Evolutionary conservation across 495 filamentous ascomycete species (phyloP), one percentile per base, ranked within the genome.

Genomic region (Viridothelium virens): DNA sequence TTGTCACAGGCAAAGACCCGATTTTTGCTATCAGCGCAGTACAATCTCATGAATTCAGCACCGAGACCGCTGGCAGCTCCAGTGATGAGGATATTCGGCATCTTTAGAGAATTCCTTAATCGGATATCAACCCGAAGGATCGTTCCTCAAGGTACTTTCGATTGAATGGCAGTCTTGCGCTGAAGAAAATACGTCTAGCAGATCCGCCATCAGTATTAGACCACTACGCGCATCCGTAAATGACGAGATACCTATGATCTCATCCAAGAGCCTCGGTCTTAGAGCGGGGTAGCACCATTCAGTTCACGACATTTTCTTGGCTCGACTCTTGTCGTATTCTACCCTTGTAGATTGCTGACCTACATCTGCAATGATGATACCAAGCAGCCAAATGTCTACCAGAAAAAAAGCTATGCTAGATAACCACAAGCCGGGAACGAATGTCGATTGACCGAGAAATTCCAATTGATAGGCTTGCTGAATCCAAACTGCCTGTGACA

Each of bases 381-480:
- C 89, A 62, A 98, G 71, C 53, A 97, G 89, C 88, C 91, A 94
- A 67, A 85, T 82, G 77, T 97, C 97, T 1, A 93, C 85, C 2
- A 81, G 74, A 68, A 97, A 97, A 74, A 98, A 97, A 1, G 79
- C 78, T 33, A 96, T 71, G 2, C 87, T 86, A 0, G 90, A 81
- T 0, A 84, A 66, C 83, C 90, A 97, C 2, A 98, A 75, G 0
- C 91, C 91, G 0, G 93, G 91, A 2, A 94, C 75, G 68, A 96
- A 98, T 0, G 86, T 91, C 66, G 91, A 91, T n/a, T 79, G 69
- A 0, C 94, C 94, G 1, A 94, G 77, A 74, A 97, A 96, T 73
- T 98, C 94, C 1, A 98, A 84, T 65, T 85, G 78, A 70, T 87
- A 97, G 2, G 85, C 94, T 77, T 96, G 91, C 67, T 92, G 89